Evolutionary conservation across 352 stramenopile genomes (phyloP).

Genomic region (Globisporangium alternatum): DNA sequence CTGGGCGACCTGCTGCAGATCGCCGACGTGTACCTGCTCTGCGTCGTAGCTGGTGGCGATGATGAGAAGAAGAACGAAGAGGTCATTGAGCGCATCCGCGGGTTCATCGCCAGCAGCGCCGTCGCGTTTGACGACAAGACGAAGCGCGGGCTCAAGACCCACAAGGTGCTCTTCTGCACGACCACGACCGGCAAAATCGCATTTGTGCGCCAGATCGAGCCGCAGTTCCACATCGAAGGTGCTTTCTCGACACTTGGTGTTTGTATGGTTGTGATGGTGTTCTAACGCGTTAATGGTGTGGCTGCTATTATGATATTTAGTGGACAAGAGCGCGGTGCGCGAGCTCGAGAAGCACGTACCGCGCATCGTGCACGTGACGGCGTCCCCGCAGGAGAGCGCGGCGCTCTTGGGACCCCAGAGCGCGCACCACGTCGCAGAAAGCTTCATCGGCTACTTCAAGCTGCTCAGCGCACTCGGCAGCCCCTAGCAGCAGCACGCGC

Average conservation of each 20-base stretch:
- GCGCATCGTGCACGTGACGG: constrained; percentile 61
- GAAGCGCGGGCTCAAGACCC: constrained; percentile 38
- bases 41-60: constrained; percentile 26
- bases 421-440: constrained; percentile 63
- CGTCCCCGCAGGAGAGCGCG: constrained; percentile 23
- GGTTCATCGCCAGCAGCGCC: constrained; percentile 34
- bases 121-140: constrained; percentile 22
- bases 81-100: constrained; percentile 40
- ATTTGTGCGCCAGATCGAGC: constrained; percentile 86
- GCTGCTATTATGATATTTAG: constrained; percentile 23
- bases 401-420: constrained; percentile 18
- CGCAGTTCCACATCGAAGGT: constrained; percentile 83
- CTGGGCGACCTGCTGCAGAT: constrained; percentile 59
- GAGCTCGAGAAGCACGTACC: constrained; percentile 79
- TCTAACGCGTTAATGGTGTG: background rate
- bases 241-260: constrained; percentile 1
- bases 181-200: constrained; percentile 74
- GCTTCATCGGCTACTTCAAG: constrained; percentile 67
- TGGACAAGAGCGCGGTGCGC: constrained; percentile 47
- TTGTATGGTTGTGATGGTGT: background rate
- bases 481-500: constrained; percentile 1
- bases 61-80: constrained; percentile 21
- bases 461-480: constrained; percentile 34
- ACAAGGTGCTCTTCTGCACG: constrained; percentile 85
- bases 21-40: constrained; percentile 70